A percentile compares a stretch with the other conserved stretches of the same genome.
Conservation (phyloP, 805 yeast species). For the Huiozyma sinensis region DNA sequence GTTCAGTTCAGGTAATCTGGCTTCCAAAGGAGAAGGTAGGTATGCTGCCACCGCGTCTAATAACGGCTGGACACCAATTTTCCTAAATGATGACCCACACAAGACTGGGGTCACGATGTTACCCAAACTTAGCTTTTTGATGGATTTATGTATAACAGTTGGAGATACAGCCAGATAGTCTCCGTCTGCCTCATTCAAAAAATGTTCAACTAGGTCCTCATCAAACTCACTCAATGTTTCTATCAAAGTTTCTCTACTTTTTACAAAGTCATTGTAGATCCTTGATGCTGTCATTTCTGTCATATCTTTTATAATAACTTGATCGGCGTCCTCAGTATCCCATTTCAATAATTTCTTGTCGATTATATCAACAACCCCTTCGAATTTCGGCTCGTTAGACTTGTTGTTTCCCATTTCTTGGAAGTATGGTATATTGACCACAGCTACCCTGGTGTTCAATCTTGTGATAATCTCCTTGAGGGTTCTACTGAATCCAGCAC, state of each 20-base stretch:
- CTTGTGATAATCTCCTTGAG: conserved; percentile 73
- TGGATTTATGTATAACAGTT: conserved; percentile 42
- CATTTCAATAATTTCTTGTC: conserved; percentile 42
- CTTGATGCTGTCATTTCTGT: conserved; percentile 26
- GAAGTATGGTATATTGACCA: conserved; percentile 73
- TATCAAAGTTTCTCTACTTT: conserved; percentile 62
- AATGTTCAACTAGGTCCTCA: conserved; percentile 65
- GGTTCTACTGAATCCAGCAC: conserved; percentile 89
- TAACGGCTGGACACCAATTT: conserved; percentile 91
- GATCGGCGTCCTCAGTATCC: conserved; percentile 26
- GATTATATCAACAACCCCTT: conserved; percentile 51
- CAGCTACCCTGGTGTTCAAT: conserved; percentile 59
- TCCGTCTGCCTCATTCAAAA: conserved; percentile 54
- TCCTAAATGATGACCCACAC: conserved; percentile 87
- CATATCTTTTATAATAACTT: conserved; percentile 40
- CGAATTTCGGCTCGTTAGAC: conserved; percentile 26
- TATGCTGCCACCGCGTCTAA: conserved; percentile 71
- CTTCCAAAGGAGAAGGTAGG: conserved; percentile 74
- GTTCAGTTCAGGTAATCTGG: conserved; percentile 43
- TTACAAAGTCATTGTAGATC: conserved; percentile 37
- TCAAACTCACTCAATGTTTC: conserved; percentile 80
- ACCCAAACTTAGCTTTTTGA: conserved; percentile 51
- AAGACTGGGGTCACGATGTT: conserved; percentile 63
- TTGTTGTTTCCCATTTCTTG: conserved; percentile 24
- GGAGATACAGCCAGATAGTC: conserved; percentile 60